phyloP scores from a whole-genome alignment of 257 asterid species.

The Scutellaria minor region DNA sequence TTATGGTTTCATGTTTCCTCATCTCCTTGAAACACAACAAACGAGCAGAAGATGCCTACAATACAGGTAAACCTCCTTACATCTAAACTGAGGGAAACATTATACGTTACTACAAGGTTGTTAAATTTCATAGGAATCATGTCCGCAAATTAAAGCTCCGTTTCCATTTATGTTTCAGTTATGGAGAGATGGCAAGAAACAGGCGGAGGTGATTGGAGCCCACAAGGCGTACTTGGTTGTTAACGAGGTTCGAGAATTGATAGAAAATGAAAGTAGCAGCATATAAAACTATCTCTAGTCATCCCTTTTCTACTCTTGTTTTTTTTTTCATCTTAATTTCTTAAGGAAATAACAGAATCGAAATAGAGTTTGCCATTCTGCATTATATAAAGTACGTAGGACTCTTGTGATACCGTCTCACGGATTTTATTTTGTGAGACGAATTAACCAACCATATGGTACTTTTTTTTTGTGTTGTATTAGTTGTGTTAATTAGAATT shows the following conservation, averaged over 20 bases:
- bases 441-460: no score
- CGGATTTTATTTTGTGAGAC: no score
- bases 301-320: background rate
- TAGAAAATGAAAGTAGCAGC: conserved; percentile 59
- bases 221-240: conserved; percentile 81
- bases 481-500: no score
- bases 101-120: background rate
- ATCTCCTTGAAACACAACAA: conserved; percentile 34
- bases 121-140: conserved; percentile 14
- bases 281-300: conserved; percentile 32
- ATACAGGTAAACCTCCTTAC: conserved; percentile 65
- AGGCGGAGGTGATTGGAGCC: conserved; percentile 87
- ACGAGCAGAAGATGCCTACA: conserved; percentile 93
- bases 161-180: conserved; percentile 49
- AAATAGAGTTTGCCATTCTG: background rate
- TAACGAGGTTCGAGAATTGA: conserved; percentile 77
- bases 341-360: background rate
- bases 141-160: background rate
- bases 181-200: conserved; percentile 87
- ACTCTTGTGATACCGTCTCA: no score
- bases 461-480: no score
- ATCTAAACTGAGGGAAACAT: background rate
- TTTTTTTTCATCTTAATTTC: background rate
- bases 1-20: conserved; percentile 48
- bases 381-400: background rate